Evolutionary conservation across 2,329 filamentous ascomycete species (phyloP), one percentile per base, ranked within the genome.

Genomic region (Fusarium sp.): DNA sequence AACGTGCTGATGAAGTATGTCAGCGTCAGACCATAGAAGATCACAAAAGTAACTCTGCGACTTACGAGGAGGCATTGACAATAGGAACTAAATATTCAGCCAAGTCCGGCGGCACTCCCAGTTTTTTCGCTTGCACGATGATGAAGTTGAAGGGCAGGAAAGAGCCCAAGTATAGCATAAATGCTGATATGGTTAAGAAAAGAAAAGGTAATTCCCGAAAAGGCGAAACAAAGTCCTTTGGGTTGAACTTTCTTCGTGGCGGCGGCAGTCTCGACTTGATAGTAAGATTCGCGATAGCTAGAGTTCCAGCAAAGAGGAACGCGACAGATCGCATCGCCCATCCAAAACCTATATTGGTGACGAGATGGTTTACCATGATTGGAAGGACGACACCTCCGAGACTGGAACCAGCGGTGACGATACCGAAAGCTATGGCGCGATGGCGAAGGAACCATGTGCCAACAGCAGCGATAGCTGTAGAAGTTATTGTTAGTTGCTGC

Each of bases 241-340:
- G 15, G 3, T 53, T 26, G 0, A 67, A 53, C 16, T 34, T 49
- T 37, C 65, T 46, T 15, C 40, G 0, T 0, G 65, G 61, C 0
- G 77, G 75, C 1, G 76, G 71, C 0, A 74, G 71, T 5, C 70
- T 58, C 0, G 77, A 57, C 4, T 67, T 70, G 28, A 80, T 72
- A 0, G 78, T 79, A 3, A 77, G 3, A 40, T 78, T 78, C 4
- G 78, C 74, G 4, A 81, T 52, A 28, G 73, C 60, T 2, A 80
- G 73, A 1, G 80, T 62, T 7, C 41, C 72, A 0, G 82, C 61
- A 30, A 82, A 78, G 11, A 83, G 58, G 26, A 83, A 81, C 7
- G 76, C 80, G 4, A 73, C 74, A 4, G 73, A 78, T 37, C 81
- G 76, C 76, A 83, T 80, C 4, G 80, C 72, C 81, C 81, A 83